Evolutionary conservation across 768 basidiomycete species (phyloP).

Genomic region (Xanthoconium stramineum): DNA sequence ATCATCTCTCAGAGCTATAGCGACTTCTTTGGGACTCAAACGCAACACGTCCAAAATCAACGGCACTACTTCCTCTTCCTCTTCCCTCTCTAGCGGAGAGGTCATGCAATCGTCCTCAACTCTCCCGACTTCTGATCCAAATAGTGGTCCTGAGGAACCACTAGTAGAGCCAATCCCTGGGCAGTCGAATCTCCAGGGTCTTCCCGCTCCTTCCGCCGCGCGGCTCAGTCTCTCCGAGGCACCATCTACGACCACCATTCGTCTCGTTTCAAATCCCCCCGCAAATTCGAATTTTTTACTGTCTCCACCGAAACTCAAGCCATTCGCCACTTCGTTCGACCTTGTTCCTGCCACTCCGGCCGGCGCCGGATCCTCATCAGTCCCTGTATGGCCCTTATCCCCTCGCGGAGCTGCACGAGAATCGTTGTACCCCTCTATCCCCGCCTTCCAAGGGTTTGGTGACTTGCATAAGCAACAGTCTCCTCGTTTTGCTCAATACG

Average conservation of each 20-base stretch:
- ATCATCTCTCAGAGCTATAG: slow-evolving; percentile 74
- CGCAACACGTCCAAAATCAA: slow-evolving; percentile 32
- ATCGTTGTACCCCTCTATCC: slow-evolving; percentile 40
- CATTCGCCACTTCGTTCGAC: slow-evolving; percentile 67
- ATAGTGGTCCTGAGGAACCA: slow-evolving; percentile 14
- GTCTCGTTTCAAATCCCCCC: slow-evolving; percentile 37
- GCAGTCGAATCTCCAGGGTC: slow-evolving; percentile 52
- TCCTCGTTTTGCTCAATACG: slow-evolving; percentile 14
- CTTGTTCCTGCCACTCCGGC: slow-evolving; percentile 58
- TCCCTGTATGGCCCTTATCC: slow-evolving; percentile 42
- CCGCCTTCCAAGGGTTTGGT: slow-evolving; percentile 32
- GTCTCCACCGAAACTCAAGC: slow-evolving; percentile 62
- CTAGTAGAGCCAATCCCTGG: slow-evolving; percentile 55
- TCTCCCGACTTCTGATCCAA: slow-evolving; percentile 28
- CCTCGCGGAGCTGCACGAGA: slow-evolving; percentile 24
- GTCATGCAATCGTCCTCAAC: slow-evolving; percentile 24
- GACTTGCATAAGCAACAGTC: slow-evolving; percentile 22
- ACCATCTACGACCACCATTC: slow-evolving; percentile 46
- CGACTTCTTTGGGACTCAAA: slow-evolving; percentile 72
- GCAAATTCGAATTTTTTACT: slow-evolving; percentile 21
- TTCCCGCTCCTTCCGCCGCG: slow-evolving; percentile 58
- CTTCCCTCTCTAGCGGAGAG: slow-evolving; percentile 24
- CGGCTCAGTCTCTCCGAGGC: slow-evolving; percentile 57
- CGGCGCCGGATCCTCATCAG: slow-evolving; percentile 11
- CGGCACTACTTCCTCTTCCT: slow-evolving; percentile 28